These are phyloP conservation scores for Mortierella sp. DNA, from an alignment of 371 early-diverging fungal genomes.

Conservation along the genomic window DNA sequence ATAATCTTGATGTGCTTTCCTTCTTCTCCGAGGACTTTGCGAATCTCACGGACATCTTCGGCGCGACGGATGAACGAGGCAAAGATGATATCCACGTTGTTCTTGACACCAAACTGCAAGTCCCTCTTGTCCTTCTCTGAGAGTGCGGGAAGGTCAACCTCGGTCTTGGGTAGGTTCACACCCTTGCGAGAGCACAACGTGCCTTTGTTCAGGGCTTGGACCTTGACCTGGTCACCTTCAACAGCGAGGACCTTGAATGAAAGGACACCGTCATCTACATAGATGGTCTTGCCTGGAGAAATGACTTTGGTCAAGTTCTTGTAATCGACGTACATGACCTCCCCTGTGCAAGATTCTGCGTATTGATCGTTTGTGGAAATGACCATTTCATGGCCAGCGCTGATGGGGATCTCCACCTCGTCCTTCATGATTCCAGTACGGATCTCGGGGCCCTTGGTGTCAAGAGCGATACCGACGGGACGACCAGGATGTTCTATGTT, in stretches of 20 bases:
- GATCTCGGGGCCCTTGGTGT: conserved; percentile 90
- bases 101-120: conserved; percentile 91
- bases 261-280: conserved; percentile 88
- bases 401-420: conserved; percentile 72
- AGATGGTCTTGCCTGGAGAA: conserved; percentile 84
- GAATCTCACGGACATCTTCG: conserved; percentile 88
- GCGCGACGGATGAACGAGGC: conserved; percentile 96
- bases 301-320: conserved; percentile 86
- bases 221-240: conserved; percentile 71
- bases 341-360: conserved; percentile 70
- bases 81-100: conserved; percentile 96
- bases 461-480: conserved; percentile 88
- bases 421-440: conserved; percentile 82
- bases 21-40: conserved; percentile 79
- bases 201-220: conserved; percentile 81
- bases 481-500: conserved; percentile 66
- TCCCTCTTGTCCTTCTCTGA: conserved; percentile 95
- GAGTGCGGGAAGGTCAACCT: conserved; percentile 91
- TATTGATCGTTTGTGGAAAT: conserved; percentile 84
- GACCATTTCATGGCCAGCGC: conserved; percentile 81
- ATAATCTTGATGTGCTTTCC: conserved; percentile 93
- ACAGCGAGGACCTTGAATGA: conserved; percentile 83
- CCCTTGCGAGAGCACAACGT: conserved; percentile 85
- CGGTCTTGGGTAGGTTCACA: conserved; percentile 89
- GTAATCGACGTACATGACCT: conserved; percentile 89